phyloP scores from a whole-genome alignment of 2,329 filamentous ascomycete species.

The Venturia pyrina region DNA sequence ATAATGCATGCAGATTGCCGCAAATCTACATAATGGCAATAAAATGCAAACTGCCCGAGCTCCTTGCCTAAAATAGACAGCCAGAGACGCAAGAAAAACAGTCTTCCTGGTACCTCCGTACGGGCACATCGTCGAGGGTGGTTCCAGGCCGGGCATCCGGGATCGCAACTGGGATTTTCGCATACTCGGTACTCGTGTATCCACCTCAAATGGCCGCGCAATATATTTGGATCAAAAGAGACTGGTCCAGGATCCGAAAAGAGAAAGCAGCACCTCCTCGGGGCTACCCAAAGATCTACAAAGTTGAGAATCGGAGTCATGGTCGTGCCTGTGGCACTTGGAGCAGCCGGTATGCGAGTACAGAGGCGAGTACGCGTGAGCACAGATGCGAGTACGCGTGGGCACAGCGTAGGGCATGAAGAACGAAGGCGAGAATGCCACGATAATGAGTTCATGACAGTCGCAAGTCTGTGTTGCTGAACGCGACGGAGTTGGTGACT shows the following conservation, averaged over 20 bases:
- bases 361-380: not conserved
- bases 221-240: not conserved
- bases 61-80: not conserved
- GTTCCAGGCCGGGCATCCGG: no score
- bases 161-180: no score
- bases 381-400: not conserved
- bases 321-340: not conserved
- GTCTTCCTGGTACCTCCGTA: not conserved
- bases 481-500: not conserved
- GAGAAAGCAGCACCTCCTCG: not conserved
- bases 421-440: not conserved
- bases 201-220: not conserved
- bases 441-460: not conserved
- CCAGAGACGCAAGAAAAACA: not conserved
- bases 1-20: not conserved
- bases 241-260: not conserved
- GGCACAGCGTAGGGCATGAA: not conserved
- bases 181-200: not conserved
- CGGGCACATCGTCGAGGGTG: not conserved
- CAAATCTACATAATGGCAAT: not conserved
- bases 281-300: not conserved
- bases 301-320: not conserved
- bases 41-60: not conserved
- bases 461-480: not conserved
- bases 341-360: not conserved